Base-by-base conservation (phyloP, 1,284 basidiomycete species). In the Thecaphora thlaspeos region DNA sequence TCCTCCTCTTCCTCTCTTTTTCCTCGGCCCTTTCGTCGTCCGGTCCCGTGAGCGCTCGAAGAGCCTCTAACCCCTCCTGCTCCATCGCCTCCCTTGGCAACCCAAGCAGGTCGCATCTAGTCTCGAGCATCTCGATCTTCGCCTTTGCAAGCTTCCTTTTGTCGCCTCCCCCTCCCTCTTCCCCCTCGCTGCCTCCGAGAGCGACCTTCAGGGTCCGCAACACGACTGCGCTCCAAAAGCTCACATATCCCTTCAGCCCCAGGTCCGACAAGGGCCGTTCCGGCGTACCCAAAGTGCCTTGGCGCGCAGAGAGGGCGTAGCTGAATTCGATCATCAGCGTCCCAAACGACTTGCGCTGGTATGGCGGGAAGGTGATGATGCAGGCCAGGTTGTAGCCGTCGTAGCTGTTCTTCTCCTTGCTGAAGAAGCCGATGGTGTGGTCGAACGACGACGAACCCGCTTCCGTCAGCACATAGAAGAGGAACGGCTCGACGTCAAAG, bases 301-400 rank as follows among this genome's bases (percentile, higher is more conserved):
- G 82, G 41, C 84, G 84, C 41, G 87, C 84, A 4, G 91, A 95
- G 7, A 97, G 81, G 72, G 93, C 90, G 76, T 98, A 97, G 76
- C 93, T 96, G 82, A 97, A 96, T 81, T 99, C 94, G 72, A 98
- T 97, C 83, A 98, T 84, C 36, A 98, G 84, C 81, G 91, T 93
- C 3, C 93, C 94, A 72, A 89, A 97, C 8, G 91, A 89, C 69
- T 87, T 85, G 61, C 87, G 84, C 76, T 97, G 94, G 74, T 87
- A 92, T 15, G 92, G 94, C 1, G 94, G 95, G 48, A 98, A 85
- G 2, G 90, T 91, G 61, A 97, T 87, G 70, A 98, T 99, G 79
- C 91, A 95, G 2, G 94, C 94, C 15, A 99, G 83, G 73, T 98
- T 99, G 81, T 93, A 96, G 70, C 93, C 90, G 70, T 98, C 94